phyloP scores from a whole-genome alignment of 257 asterid genomes.

The Lithospermum erythrorhizon region DNA sequence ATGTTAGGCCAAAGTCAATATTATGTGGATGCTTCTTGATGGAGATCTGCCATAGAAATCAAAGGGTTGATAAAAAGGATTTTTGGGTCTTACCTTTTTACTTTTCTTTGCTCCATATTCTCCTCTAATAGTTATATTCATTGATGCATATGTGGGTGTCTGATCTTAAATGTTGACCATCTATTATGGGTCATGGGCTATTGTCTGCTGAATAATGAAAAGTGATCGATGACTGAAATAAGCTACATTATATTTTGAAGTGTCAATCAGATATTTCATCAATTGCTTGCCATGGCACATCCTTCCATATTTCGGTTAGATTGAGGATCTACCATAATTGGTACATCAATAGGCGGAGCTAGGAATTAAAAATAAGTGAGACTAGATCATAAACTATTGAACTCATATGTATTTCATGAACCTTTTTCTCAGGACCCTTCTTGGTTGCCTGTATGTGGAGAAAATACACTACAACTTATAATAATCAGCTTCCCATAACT shows the following conservation, averaged over 20 bases:
- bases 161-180: not conserved
- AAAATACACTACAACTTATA: too few species aligned
- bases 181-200: not conserved
- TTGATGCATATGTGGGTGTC: not conserved
- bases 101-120: not conserved
- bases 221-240: not conserved
- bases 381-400: too few species aligned
- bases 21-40: not conserved
- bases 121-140: not conserved
- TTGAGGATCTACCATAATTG: not conserved
- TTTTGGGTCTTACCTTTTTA: too few species aligned
- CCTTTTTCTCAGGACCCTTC: too few species aligned
- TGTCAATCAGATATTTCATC: not conserved
- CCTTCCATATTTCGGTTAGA: not conserved
- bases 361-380: too few species aligned
- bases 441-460: too few species aligned
- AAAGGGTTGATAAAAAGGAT: too few species aligned
- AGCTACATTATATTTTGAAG: not conserved
- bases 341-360: not conserved
- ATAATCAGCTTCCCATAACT: too few species aligned
- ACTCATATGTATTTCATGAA: too few species aligned
- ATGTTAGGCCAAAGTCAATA: not conserved
- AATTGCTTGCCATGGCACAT: too few species aligned
- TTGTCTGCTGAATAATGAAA: too few species aligned
- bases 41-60: not conserved